Evolutionary conservation across 208 protist species (phyloP).

Genomic region (Acanthamoeba castellanii): DNA sequence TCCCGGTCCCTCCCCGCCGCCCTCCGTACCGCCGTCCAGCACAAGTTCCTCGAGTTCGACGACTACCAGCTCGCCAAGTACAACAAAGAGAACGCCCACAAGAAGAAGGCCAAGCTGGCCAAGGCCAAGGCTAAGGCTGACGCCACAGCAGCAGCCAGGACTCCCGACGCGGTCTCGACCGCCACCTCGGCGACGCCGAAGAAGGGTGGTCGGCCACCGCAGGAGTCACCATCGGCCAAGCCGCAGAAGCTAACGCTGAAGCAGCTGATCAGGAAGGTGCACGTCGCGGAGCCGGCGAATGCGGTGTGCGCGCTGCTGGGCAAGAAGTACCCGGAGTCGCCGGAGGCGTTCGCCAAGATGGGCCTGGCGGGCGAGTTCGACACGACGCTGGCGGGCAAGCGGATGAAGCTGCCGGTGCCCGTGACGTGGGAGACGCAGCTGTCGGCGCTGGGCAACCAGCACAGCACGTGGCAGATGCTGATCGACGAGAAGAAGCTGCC

Average conservation of each 20-base stretch:
- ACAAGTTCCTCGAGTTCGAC: slow-evolving; percentile 93
- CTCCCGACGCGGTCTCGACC: background rate
- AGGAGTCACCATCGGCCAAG: background rate
- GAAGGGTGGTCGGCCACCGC: background rate
- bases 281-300: slow-evolving; percentile 91
- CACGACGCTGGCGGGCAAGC: slow-evolving; percentile 87
- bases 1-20: slow-evolving; percentile 89
- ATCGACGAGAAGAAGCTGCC: slow-evolving; percentile 92
- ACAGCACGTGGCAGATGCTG: slow-evolving; percentile 93
- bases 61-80: slow-evolving; percentile 95
- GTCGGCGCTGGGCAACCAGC: slow-evolving; percentile 92
- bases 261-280: slow-evolving; percentile 86
- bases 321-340: slow-evolving; percentile 93
- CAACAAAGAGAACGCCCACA: slow-evolving; percentile 93
- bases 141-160: background rate
- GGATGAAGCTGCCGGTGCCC: slow-evolving; percentile 94
- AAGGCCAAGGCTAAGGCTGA: slow-evolving; percentile 86
- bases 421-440: slow-evolving; percentile 95
- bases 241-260: slow-evolving; percentile 85
- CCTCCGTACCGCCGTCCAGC: slow-evolving; percentile 92
- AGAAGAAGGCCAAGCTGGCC: slow-evolving; percentile 83
- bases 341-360: slow-evolving; percentile 89
- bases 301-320: slow-evolving; percentile 94
- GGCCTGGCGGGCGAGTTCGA: slow-evolving; percentile 90
- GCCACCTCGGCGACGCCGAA: background rate